phyloP scores from a whole-genome alignment of 176 grass and related monocot genomes.

The Neostapfia colusana region DNA sequence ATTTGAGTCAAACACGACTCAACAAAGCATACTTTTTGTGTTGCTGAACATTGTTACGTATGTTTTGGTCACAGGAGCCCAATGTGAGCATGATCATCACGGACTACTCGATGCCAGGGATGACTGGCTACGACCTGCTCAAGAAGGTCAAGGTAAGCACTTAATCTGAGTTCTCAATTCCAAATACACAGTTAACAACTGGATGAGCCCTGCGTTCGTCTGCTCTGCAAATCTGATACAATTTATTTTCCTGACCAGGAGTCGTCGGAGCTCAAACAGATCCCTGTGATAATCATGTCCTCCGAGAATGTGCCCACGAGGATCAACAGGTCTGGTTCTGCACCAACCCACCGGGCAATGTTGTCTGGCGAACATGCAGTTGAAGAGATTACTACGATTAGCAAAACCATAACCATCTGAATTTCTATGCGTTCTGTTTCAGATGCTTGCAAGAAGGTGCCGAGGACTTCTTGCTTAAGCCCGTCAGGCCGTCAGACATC shows the following conservation, averaged over 20 bases:
- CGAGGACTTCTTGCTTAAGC: slow-evolving; percentile 45
- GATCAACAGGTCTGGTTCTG: slow-evolving; percentile 32
- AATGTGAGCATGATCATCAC: slow-evolving; percentile 51
- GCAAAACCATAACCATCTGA: too few relatives aligned
- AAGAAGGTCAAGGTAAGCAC: slow-evolving; percentile 47
- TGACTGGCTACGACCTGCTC: slow-evolving; percentile 51
- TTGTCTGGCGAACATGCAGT: background rate
- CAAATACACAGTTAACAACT: background rate
- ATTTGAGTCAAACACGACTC: too few relatives aligned
- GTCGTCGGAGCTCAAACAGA: slow-evolving; percentile 46
- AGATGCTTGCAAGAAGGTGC: slow-evolving; percentile 54
- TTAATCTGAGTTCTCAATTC: background rate
- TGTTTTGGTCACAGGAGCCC: slow-evolving; percentile 20
- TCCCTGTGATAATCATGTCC: slow-evolving; percentile 50
- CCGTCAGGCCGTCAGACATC: slow-evolving; percentile 47
- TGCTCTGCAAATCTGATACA: background rate
- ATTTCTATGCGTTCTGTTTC: background rate
- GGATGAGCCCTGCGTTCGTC: background rate
- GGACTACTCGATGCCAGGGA: too few relatives aligned
- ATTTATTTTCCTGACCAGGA: background rate
- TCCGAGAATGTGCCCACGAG: slow-evolving; percentile 50
- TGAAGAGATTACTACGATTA: background rate
- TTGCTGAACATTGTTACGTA: background rate
- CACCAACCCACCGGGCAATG: background rate
- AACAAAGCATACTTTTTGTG: background rate